phyloP scores from a whole-genome alignment of 1,284 basidiomycete genomes.

The Tilletia caries region DNA sequence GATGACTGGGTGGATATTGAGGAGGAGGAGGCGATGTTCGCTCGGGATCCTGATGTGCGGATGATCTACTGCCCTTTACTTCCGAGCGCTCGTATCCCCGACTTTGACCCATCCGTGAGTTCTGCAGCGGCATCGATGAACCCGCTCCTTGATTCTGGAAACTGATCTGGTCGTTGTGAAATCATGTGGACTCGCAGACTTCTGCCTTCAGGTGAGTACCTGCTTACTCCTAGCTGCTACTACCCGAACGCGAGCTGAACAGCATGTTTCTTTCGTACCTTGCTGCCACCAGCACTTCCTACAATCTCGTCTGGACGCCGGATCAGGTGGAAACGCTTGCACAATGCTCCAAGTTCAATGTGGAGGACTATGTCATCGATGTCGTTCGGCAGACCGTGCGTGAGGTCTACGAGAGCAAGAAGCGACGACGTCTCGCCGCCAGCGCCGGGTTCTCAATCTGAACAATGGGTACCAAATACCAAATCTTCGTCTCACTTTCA shows the following conservation, averaged over 20 bases:
- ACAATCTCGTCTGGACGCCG: constrained; percentile 49
- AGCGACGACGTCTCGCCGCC: constrained; percentile 8
- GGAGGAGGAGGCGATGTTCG: constrained; percentile 11
- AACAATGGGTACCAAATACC: too few species aligned
- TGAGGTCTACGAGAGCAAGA: constrained; percentile 30
- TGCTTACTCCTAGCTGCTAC: neutral
- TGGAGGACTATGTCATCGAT: constrained; percentile 31
- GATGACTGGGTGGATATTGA: constrained; percentile 10
- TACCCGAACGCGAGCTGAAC: neutral
- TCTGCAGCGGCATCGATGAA: neutral
- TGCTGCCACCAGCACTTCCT: constrained; percentile 40
- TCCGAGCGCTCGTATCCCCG: constrained; percentile 34
- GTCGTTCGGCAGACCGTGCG: constrained; percentile 27
- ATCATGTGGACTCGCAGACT: constrained; percentile 15
- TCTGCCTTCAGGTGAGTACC: constrained; percentile 16
- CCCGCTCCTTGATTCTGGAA: neutral
- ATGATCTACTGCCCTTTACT: constrained; percentile 47
- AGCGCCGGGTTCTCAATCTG: neutral
- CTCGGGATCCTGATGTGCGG: constrained; percentile 24
- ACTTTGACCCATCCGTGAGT: constrained; percentile 40
- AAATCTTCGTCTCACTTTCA: too few species aligned
- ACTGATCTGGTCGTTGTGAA: neutral
- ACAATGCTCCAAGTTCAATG: constrained; percentile 32
- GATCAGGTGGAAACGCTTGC: constrained; percentile 40
- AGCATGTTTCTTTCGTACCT: neutral